These are phyloP conservation scores for Zygotorulaspora danielsina DNA, from an alignment of 805 yeast genomes.

Conservation along the genomic window DNA sequence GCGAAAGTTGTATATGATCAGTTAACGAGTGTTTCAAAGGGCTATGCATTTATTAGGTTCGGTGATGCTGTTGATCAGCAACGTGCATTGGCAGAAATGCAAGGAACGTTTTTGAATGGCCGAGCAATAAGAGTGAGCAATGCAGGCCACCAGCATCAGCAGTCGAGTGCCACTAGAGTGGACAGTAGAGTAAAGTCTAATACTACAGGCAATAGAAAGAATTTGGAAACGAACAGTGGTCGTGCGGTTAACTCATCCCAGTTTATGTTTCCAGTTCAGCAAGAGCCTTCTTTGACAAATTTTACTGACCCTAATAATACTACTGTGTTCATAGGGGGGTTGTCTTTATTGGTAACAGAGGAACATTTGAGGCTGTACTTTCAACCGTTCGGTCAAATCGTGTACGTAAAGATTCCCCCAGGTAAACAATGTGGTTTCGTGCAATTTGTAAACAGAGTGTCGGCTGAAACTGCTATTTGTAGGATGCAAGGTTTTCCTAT, in stretches of 20 bases:
- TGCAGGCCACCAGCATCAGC: conserved; percentile 37
- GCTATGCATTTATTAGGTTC: conserved; percentile 89
- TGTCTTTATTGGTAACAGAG: conserved; percentile 54
- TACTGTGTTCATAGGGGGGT: conserved; percentile 65
- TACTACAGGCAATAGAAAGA: conserved; percentile 2
- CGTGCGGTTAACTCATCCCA: conserved; percentile 14
- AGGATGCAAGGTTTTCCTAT: conserved; percentile 89
- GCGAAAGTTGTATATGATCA: conserved; percentile 79
- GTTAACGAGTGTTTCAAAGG: conserved; percentile 64
- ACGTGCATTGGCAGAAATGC: conserved; percentile 74
- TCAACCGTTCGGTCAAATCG: conserved; percentile 67
- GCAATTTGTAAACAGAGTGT: conserved; percentile 68
- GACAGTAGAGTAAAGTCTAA: conserved; percentile 8
- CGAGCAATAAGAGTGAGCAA: conserved; percentile 75
- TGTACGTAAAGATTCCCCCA: conserved; percentile 72
- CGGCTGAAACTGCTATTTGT: conserved; percentile 80
- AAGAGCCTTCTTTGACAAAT: conserved; percentile 54
- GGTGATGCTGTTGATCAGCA: conserved; percentile 60
- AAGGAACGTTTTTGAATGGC: conserved; percentile 65
- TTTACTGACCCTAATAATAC: conserved; percentile 80
- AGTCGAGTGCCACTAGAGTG: conserved; percentile 2
- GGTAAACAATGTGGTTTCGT: conserved; percentile 82
- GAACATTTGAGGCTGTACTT: conserved; percentile 58
- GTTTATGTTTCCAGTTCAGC: conserved; percentile 37
- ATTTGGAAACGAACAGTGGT: background rate